phyloP scores from a whole-genome alignment of 768 basidiomycete species.

The Cystofilobasidium bisporidii region DNA sequence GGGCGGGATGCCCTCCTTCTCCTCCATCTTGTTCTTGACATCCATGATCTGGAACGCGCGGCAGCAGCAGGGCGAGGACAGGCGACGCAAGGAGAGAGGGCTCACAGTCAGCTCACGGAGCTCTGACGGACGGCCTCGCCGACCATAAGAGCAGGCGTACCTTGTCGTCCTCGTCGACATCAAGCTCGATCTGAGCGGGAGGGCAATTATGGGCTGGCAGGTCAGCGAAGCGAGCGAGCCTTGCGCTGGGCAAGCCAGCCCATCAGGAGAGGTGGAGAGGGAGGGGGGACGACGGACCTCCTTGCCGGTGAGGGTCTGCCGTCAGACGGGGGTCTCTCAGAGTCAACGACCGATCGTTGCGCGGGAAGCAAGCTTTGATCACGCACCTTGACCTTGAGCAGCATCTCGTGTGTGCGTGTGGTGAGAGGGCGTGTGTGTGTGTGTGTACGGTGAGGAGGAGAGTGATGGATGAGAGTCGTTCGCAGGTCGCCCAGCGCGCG shows the following conservation, averaged over 20 bases:
- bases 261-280: too few relatives aligned
- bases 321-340: too few relatives aligned
- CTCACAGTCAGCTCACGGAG: not conserved
- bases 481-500: too few relatives aligned
- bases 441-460: too few relatives aligned
- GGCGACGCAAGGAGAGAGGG: not conserved
- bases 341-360: not conserved
- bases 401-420: not conserved
- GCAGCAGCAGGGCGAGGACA: too few relatives aligned
- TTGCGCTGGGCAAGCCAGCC: too few relatives aligned
- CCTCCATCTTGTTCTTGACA: conserved; percentile 29
- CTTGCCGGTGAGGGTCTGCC: conserved; percentile 5
- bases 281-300: not conserved
- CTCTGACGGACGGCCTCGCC: not conserved
- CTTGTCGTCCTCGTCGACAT: conserved; percentile 29
- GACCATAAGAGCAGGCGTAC: not conserved
- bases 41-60: conserved; percentile 15
- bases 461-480: too few relatives aligned
- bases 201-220: not conserved
- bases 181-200: conserved; percentile 24
- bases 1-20: conserved; percentile 27
- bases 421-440: not conserved
- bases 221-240: not conserved
- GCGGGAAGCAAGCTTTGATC: too few relatives aligned
- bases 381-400: conserved; percentile 6